Evolutionary conservation across 1,284 basidiomycete genomes (phyloP), one percentile per base, ranked within the genome.

Genomic region (Takashimella koratensis): DNA sequence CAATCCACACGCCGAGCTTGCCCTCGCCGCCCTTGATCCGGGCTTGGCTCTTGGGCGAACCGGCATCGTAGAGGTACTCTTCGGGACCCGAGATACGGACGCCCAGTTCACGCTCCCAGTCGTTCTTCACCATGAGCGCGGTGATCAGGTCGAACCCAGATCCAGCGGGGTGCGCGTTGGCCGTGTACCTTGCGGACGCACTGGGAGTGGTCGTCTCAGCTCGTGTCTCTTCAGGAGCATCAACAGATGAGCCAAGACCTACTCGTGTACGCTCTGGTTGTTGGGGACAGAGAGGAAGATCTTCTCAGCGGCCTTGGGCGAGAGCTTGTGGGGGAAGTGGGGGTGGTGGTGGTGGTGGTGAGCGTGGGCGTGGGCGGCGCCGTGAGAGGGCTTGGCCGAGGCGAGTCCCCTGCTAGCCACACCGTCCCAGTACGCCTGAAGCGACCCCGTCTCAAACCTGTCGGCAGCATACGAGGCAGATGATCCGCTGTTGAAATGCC

Each of bases 21-120:
- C 54, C 57, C 54, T 59, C 60, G 2, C 68, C 61, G 6, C 54
- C 58, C 8, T 56, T 53, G n/a, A 76, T 57, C 10, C 69, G 58
- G 10, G 43, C 45, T 58, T 76, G 75, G 36, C 58, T 64, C 46
- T 72, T 64, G 2, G 45, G 13, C 36, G 56, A 63, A 19, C 76
- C 76, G 13, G 76, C 73, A 8, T 76, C 74, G 50, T 67, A 77
- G 25, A 77, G 43, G 47, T 64, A 47, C 42, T 76, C 72, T 26
- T 66, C 61, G 3, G 71, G 61, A 1, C 70, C 73, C 0, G 71
- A 70, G 5, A 59, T 45, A 1, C 61, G 66, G 8, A 77, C 47
- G 11, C 70, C 72, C n/a, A 77, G 68, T 21, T 65, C 63, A 8
- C 41, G 21, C 56, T 77, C 76, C 68, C 71, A 76, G 51, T 76